Evolutionary conservation across 202 grass and related monocot species (phyloP).

Genomic region (Saccharum hybrid): DNA sequence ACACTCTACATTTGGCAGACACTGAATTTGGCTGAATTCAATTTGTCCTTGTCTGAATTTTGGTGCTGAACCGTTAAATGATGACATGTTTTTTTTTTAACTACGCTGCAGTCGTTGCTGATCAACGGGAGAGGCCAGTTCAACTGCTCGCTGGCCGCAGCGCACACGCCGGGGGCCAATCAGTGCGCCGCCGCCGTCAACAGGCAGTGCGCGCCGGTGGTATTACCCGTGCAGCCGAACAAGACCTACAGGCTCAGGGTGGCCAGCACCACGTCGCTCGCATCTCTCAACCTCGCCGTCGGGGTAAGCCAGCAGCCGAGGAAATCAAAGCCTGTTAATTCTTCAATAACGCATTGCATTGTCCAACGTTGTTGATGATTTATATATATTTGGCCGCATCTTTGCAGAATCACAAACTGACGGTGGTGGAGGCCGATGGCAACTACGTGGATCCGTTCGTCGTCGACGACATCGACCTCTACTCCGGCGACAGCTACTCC

Average conservation of each 20-base stretch:
- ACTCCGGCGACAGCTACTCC: conserved; percentile 90
- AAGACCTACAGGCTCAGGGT: conserved; percentile 79
- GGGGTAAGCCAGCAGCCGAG: not conserved
- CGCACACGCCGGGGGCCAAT: not conserved
- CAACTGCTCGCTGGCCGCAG: conserved; percentile 47
- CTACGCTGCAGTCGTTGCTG: conserved; percentile 63
- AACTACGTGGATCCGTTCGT: conserved; percentile 76
- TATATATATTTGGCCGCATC: not conserved
- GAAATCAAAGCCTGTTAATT: not conserved
- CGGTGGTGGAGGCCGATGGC: conserved; percentile 80
- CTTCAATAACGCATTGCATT: not conserved
- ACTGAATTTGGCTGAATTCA: not conserved
- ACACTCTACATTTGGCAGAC: not conserved
- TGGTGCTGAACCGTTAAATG: not conserved
- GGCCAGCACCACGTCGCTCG: conserved; percentile 76
- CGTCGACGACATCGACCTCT: conserved; percentile 83
- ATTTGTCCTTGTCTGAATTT: not conserved
- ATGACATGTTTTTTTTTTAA: not conserved
- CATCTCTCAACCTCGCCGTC: conserved; percentile 67
- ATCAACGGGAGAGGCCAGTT: conserved; percentile 71
- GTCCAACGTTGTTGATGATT: not conserved
- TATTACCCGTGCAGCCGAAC: conserved; percentile 57
- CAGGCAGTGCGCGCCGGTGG: conserved; percentile 53
- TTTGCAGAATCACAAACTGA: conserved; percentile 74
- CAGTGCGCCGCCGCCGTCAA: conserved; percentile 51